Evolutionary conservation across 2,329 filamentous ascomycete genomes (phyloP), one percentile per base, ranked within the genome.

Genomic region (Diaporthe destruens): DNA sequence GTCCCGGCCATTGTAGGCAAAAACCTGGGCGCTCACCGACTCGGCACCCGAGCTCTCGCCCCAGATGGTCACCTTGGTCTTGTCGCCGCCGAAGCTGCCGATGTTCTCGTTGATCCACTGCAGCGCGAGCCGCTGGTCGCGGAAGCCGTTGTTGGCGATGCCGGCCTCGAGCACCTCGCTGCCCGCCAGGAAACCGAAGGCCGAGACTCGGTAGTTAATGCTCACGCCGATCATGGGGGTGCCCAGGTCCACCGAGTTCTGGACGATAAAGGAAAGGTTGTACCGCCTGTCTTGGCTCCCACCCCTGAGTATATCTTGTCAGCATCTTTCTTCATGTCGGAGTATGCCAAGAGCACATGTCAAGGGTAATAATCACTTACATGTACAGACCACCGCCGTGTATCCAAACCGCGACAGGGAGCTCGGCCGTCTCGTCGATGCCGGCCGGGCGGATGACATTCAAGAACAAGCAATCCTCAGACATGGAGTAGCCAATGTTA

Each of bases 401-500:
- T 56, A 91, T 89, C 88, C 89, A 91, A 0, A 90, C 83, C 14
- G 84, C 84, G 8, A 91, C 86, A 0, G 89, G 90, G 2, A 91
- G 81, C 14, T 80, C 83, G 16, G 79, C 78, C 32, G 77, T 76
- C 61, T 79, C 74, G 23, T 83, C 79, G 7, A 84, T 81, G 3
- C 86, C 85, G 16, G 85, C 79, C 0, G 88, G 87, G 9, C 89
- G 84, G 29, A 91, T 81, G 12, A 91, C 83, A 75, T 90, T 91
- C 73, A 91, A 80, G 69, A 87, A 89, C 0, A 91, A 82, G 74
- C 89, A 91, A 74, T 90, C 86, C 76, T 91, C 89, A 25, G 81
- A 90, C 55, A 72, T 14, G 9, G 34, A 25, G 42, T 72, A 72
- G 44, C 69, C 72, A 7, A 25, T 47, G 25, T 76, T 76, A 68